Base-by-base conservation (phyloP, 345 rosid genomes). In the Citrus sp. region DNA sequence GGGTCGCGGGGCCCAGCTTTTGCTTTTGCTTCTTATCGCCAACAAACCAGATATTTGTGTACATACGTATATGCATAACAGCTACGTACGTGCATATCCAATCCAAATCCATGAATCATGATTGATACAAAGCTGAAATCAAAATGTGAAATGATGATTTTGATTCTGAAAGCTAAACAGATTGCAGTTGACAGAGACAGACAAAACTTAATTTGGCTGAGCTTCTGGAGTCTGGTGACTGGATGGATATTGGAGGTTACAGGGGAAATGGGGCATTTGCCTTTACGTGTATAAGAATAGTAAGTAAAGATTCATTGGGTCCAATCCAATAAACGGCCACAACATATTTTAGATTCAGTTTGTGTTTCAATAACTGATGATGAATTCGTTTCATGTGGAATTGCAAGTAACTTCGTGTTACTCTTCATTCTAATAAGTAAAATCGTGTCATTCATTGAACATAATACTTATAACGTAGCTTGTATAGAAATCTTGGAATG, bases 1-100 rank as follows among this genome's bases (percentile, higher is more conserved):
- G 62, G 77, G n/a, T 46, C 12, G 75, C 34, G 75, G 75, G 67
- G 70, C 80, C 80, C 59, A 42, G 65, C 40, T 13, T 14, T 25
- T 58, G 38, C 70, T 42, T 61, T 59, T 9, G 56, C n/a, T 1
- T 60, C 68, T 40, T 40, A 58, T 70, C 58, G 32, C 5, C 68
- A 38, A 56, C 79, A 77, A 54, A 54, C 19, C 18, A 2, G 28
- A 65, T 14, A 65, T 65, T 24, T 51, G 12, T 22, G 16, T 7
- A 55, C 14, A 42, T 18, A 28, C 32, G 19, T 16, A 16, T 30
- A 14, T 19, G 30, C 10, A 42, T 10, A 42, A 42, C 14, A 46
- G 51, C 14, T 16, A 16, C 18, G 56, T 51, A 16, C 21, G 18
- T 0, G 56, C 56, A 30, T 65, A 18, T 7, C 0, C 38, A 16